Evolutionary conservation across 257 asterid species (phyloP).

Genomic region (Primulina eburnea): DNA sequence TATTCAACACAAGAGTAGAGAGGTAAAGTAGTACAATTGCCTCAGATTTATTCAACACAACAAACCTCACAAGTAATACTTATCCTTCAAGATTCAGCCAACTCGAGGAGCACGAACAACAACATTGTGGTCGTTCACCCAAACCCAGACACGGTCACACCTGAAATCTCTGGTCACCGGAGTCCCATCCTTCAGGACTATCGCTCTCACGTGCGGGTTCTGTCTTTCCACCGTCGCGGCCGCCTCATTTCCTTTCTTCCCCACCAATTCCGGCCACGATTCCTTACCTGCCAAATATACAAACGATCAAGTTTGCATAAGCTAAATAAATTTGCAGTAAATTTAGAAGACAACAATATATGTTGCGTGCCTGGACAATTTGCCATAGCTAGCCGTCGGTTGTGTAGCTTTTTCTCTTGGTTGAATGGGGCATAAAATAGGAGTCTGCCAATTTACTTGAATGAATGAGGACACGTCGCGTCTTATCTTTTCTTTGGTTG

Average conservation of each 20-base stretch:
- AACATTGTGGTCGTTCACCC: slow-evolving; percentile 25
- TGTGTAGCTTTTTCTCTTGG: no score
- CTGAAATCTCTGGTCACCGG: slow-evolving; percentile 35
- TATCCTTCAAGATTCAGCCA: slow-evolving; percentile 11
- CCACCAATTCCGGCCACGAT: slow-evolving; percentile 46
- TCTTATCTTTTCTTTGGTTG: no score
- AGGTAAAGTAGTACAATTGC: no score
- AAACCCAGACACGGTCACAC: slow-evolving; percentile 58
- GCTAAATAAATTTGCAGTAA: neutral
- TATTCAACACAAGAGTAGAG: no score
- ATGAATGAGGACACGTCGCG: neutral
- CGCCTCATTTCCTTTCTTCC: slow-evolving; percentile 24
- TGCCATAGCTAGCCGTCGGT: slow-evolving; percentile 10
- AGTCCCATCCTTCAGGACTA: slow-evolving; percentile 42
- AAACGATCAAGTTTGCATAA: neutral
- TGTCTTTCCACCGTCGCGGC: slow-evolving; percentile 30
- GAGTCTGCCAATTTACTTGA: neutral
- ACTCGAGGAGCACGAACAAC: slow-evolving; percentile 33
- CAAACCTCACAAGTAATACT: no score
- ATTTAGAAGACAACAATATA: neutral
- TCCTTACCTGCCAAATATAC: slow-evolving; percentile 27
- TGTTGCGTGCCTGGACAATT: slow-evolving; percentile 27
- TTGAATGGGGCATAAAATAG: no score
- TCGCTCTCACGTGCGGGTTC: slow-evolving; percentile 33
- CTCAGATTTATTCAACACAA: no score